phyloP scores from a whole-genome alignment of 768 basidiomycete genomes.

The Asterophora parasitica region DNA sequence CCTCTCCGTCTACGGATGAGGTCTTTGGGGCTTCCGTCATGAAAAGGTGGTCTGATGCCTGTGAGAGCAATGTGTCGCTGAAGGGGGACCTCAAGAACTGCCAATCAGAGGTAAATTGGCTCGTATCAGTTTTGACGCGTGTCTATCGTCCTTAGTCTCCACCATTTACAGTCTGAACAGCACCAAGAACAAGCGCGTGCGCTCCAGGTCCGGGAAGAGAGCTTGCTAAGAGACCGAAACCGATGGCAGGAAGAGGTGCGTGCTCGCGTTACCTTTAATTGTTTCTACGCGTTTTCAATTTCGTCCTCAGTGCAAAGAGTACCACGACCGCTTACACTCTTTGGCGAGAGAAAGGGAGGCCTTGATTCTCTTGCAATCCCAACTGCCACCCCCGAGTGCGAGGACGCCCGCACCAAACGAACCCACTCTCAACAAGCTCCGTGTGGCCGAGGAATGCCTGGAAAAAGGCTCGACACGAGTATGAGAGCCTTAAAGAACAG shows the following conservation, averaged over 20 bases:
- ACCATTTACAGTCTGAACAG: not conserved
- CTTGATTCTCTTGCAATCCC: not conserved
- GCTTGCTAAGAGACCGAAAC: not conserved
- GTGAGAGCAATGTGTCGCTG: constrained; percentile 27
- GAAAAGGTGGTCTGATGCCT: constrained; percentile 35
- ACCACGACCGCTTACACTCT: not conserved
- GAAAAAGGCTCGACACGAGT: constrained; percentile 27
- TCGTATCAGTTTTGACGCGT: not conserved
- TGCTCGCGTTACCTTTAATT: too few relatives aligned
- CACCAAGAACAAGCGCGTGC: not conserved
- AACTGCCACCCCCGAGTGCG: not conserved
- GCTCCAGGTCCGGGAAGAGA: not conserved
- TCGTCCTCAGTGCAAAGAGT: constrained; percentile 2
- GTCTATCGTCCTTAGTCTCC: not conserved
- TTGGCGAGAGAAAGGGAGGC: not conserved
- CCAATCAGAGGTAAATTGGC: constrained; percentile 7
- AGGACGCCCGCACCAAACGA: not conserved
- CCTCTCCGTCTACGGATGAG: constrained; percentile 23
- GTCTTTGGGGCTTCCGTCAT: constrained; percentile 30
- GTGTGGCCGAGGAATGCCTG: constrained; percentile 25
- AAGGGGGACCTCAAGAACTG: constrained; percentile 28
- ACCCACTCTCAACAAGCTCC: constrained; percentile 12
- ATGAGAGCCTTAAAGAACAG: constrained; percentile 24
- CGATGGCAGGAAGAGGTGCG: constrained; percentile 24
- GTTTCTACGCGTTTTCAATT: not conserved